A percentile compares a stretch with the other conserved stretches of the same genome.
These are phyloP conservation scores for Sphagnum contortum DNA, from an alignment of 225 moss, liverwort and hornwort genomes.

Conservation along the genomic window DNA sequence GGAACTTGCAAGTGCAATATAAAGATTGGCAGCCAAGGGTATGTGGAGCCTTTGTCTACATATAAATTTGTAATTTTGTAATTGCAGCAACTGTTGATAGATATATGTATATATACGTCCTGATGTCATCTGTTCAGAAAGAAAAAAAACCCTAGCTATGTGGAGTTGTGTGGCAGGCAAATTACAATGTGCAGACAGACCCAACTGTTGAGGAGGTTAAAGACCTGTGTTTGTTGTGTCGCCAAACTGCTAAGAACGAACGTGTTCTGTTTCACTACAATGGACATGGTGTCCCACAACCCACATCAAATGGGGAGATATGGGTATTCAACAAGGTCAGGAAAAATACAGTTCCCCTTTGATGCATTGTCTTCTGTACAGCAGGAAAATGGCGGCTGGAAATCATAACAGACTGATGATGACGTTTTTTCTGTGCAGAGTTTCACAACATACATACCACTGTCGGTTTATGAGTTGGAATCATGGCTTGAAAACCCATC, in stretches of 20 bases:
- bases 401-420: too few relatives aligned
- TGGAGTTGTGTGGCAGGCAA: conserved; percentile 16
- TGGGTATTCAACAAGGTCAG: conserved; percentile 57
- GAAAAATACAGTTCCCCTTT: not conserved
- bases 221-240: conserved; percentile 32
- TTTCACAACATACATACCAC: conserved; percentile 50
- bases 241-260: conserved; percentile 43
- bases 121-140: not conserved
- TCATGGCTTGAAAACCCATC: conserved; percentile 48
- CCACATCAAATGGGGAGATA: conserved; percentile 45
- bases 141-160: not conserved
- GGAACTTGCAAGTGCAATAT: conserved; percentile 44
- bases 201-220: conserved; percentile 57
- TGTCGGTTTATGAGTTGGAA: conserved; percentile 52
- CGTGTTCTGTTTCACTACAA: conserved; percentile 54
- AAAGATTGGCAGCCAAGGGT: conserved; percentile 57
- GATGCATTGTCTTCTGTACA: not conserved
- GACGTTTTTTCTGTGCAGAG: conserved; percentile 15
- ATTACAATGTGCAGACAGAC: conserved; percentile 41
- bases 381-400: too few relatives aligned
- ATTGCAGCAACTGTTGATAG: not conserved
- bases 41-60: not conserved
- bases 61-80: not conserved
- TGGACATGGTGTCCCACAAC: conserved; percentile 51
- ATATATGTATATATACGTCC: not conserved